Percentiles rank a stretch among this genome's conserved stretches.
Conservation (phyloP, 2,329 filamentous ascomycete genomes). For the Triangularia setosa region DNA sequence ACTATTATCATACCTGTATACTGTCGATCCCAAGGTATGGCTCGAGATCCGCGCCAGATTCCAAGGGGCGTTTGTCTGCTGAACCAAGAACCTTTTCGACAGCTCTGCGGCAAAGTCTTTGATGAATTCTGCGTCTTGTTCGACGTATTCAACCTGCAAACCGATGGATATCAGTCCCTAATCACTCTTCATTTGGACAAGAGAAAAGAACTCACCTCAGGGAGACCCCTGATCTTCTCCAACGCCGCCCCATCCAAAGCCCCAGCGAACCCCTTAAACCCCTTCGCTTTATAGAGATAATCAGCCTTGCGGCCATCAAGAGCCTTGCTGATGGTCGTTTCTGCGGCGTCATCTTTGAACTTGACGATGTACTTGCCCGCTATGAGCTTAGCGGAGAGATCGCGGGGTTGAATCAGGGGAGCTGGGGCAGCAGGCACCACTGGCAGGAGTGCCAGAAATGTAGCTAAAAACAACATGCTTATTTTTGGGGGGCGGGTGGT, state of each 20-base stretch:
- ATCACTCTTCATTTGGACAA: not conserved
- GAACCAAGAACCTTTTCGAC: conserved; percentile 11
- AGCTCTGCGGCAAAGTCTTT: conserved; percentile 12
- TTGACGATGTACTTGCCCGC: conserved; percentile 44
- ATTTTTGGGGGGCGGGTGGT: not conserved
- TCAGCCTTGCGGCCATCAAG: conserved; percentile 24
- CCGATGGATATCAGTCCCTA: not conserved
- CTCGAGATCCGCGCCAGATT: conserved; percentile 29
- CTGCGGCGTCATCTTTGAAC: conserved; percentile 33
- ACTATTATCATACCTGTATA: conserved; percentile 29
- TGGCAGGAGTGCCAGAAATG: not conserved
- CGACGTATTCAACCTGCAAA: conserved; percentile 29
- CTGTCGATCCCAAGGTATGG: conserved; percentile 20
- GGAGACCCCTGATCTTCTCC: conserved; percentile 21
- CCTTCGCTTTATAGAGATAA: conserved; percentile 25
- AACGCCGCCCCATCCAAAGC: conserved; percentile 23
- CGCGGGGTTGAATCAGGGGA: conserved; percentile 35
- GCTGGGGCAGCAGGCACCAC: conserved; percentile 15
- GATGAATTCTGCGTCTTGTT: conserved; percentile 29
- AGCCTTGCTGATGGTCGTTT: conserved; percentile 23
- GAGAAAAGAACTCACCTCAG: conserved; percentile 15
- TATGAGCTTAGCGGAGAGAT: conserved; percentile 31
- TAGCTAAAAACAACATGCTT: not conserved
- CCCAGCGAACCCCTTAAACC: conserved; percentile 31
- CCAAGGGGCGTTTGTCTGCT: conserved; percentile 28